Base-by-base conservation (phyloP, 31 red algal genomes). In the Porphyra umbilicalis region DNA sequence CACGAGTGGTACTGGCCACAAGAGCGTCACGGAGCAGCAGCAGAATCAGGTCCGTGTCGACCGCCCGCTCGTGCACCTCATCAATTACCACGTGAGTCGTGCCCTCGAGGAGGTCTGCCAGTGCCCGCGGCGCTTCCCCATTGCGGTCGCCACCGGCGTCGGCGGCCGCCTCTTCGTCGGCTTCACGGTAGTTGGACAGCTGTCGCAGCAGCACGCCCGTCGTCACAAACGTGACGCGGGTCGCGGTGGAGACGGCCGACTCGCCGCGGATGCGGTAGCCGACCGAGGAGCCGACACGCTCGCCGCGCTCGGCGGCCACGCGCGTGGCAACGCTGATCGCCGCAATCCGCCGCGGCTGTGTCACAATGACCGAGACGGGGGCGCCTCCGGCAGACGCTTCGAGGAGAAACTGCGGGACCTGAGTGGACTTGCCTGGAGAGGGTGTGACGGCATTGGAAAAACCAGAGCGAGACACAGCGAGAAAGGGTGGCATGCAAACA, bases 401-500 rank as follows among this genome's bases (percentile, higher is more conserved):
- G 9, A 99, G 75, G 0, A 99, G 34, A 82, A 93, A 94, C 75
- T 96, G 94, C 8, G 97, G 97, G 34, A 96, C 81, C 84, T 99
- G 97, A 25, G 97, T 99, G 32, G 97, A 95, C 75, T 99, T 99
- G 20, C 97, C n/a, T n/a, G n/a, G n/a, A n/a, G n/a, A n/a, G n/a
- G n/a, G n/a, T n/a, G n/a, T n/a, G n/a, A n/a, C n/a, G n/a, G n/a
- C n/a, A n/a, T n/a, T n/a, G n/a, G n/a, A n/a, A n/a, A n/a, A n/a
- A n/a, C n/a, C n/a, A n/a, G n/a, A n/a, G n/a, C n/a, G n/a, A n/a
- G n/a, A n/a, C n/a, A n/a, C n/a, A n/a, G n/a, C n/a, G n/a, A n/a
- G n/a, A n/a, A n/a, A n/a, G n/a, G n/a, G n/a, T n/a, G n/a, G n/a
- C n/a, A n/a, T n/a, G n/a, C n/a, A n/a, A n/a, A n/a, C n/a, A n/a